Base-by-base conservation (phyloP, 2,329 filamentous ascomycete genomes). In the Zymoseptoria crescenta region DNA sequence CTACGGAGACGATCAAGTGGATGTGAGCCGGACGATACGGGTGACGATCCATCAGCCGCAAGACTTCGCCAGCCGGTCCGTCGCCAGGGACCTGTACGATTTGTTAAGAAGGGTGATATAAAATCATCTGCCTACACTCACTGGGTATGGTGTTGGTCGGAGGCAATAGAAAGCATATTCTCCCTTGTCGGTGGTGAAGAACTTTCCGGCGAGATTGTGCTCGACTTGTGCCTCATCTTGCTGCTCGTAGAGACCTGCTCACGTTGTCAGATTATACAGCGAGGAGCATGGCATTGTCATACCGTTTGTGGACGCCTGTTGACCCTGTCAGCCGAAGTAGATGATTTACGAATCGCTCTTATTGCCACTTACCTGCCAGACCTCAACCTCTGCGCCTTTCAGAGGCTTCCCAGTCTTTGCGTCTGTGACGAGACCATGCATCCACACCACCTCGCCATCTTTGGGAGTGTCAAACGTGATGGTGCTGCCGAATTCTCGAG, bases 131-230 rank as follows among this genome's bases (percentile, higher is more conserved):
- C 16, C 20, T 30, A 8, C 51, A 52, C 35, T 27, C 21, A 35
- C 64, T 16, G 64, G 64, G 35, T 65, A 65, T 28, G 64, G 64
- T 1, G 64, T 65, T 3, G 64, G 64, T 49, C 76, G 56, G 10
- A 65, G 54, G 50, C 57, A 60, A 56, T 65, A 64, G 16, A 65
- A 63, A 13, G 62, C 62, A 52, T 65, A 65, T 51, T 65, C 56
- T 8, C 64, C 64, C 21, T 64, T 59, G 2, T 58, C 59, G 62
- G 87, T 85, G 1, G 88, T 90, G 55, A 76, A 80, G 70, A 91
- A 90, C 52, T 84, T 83, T 5, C 89, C 89, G 3, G 88, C 81
- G 21, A 92, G 79, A 71, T 92, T 92, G 74, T 85, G 84, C 58
- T 91, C 87, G 6, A 81, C 78, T 74, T 91, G 87, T 1, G 82